Evolutionary conservation across 2,329 filamentous ascomycete species (phyloP), one percentile per base, ranked within the genome.

Genomic region (Penicillium sp.): DNA sequence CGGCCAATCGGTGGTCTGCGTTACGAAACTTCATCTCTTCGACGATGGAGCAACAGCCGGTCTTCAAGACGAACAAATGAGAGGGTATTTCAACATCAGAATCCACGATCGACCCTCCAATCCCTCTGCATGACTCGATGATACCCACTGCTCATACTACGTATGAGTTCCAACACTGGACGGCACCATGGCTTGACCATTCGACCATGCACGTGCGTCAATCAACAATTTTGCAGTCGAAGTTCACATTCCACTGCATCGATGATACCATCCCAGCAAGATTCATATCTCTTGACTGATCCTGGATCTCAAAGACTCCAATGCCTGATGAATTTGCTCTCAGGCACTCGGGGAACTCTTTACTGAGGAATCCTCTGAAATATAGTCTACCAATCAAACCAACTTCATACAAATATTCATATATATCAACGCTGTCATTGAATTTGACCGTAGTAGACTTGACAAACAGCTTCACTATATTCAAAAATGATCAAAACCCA

Each of bases 1-100:
- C 81, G 15, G 76, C 82, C 9, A 85, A 81, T 66, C 79, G 89
- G 53, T 97, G 91, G 89, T 89, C 89, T 27, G 90, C 91, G 15
- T 72, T 97, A 73, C 85, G 92, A 65, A 86, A 81, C 9, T 95
- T 93, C 69, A 95, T 97, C 49, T 88, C 89, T 1, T 82, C 87
- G 41, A 97, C 90, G 1, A 90, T 96, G 86, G 90, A 96, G 76
- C 89, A 90, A 73, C 93, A 93, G 65, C 85, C 88, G 14, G 89
- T 88, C 3, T 96, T 96, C 69, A 72, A 79, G 40, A 53, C 57
- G 15, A 64, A 65, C 26, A 66, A 71, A 56, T 72, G 67, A 65
- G 35, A 40, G 18, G 18, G 37, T 22, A 18, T 26, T 6, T n/a
- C n/a, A 37, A 25, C 33, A 12, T 12, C 27, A 45, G 29, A 20